These are phyloP conservation scores for Chlamydomonas schloesseri DNA, from an alignment of 139 green algal species.

Conservation along the genomic window DNA sequence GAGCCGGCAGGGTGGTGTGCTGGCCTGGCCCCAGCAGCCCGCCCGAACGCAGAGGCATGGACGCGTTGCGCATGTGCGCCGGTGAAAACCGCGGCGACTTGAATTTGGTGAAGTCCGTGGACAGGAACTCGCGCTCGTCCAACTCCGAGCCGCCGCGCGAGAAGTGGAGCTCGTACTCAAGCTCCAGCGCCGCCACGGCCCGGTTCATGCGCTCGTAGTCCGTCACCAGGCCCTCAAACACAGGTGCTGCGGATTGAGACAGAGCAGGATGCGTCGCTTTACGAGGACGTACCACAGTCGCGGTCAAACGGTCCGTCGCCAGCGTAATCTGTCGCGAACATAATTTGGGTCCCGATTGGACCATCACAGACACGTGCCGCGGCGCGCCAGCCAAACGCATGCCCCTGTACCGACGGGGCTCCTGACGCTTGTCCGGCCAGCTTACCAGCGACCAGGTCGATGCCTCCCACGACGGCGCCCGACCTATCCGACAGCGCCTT, in stretches of 20 bases:
- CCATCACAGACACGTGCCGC: no score
- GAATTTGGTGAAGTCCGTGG: slow-evolving; percentile 54
- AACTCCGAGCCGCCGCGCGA: slow-evolving; percentile 41
- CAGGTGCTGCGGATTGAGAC: background rate
- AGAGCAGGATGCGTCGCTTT: no score
- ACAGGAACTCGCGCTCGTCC: slow-evolving; percentile 65
- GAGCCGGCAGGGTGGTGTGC: slow-evolving; percentile 1
- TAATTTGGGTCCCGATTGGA: no score
- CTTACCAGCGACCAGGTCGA: slow-evolving; percentile 10
- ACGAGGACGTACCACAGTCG: no score
- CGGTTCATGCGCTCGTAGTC: slow-evolving; percentile 22
- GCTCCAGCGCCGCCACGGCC: slow-evolving; percentile 27
- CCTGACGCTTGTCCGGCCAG: no score
- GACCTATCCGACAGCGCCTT: no score
- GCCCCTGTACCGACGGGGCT: no score
- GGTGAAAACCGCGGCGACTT: slow-evolving; percentile 12
- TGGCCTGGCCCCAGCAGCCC: slow-evolving; percentile 2
- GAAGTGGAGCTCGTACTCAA: slow-evolving; percentile 28
- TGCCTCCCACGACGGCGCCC: background rate
- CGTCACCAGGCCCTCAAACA: slow-evolving; percentile 41
- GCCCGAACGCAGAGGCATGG: slow-evolving; percentile 14
- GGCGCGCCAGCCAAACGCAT: no score
- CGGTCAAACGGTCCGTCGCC: no score
- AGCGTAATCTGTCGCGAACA: no score
- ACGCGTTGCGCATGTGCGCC: background rate